phyloP scores from a whole-genome alignment of 2,329 filamentous ascomycete genomes.

The Trichoderma pleuroti region DNA sequence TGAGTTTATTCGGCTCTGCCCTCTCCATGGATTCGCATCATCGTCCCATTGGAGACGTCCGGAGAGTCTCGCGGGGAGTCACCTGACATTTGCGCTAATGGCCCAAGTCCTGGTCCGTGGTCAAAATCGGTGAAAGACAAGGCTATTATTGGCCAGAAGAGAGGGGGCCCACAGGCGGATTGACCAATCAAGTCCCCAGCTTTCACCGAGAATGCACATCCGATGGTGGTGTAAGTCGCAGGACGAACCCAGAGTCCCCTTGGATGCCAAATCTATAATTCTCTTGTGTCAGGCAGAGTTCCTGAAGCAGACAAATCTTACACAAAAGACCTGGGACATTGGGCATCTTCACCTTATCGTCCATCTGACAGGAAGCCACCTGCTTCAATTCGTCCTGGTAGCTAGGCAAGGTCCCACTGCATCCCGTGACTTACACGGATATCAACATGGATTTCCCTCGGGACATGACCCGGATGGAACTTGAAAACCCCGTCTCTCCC shows the following conservation, averaged over 20 bases:
- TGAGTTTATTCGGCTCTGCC: background rate
- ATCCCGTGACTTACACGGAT: conserved; percentile 41
- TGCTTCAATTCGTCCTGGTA: conserved; percentile 36
- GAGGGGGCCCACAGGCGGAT: conserved; percentile 20
- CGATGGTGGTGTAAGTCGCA: conserved; percentile 39
- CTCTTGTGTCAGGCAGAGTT: conserved; percentile 38
- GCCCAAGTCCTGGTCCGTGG: conserved; percentile 13
- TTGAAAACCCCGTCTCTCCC: conserved; percentile 37
- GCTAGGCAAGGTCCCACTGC: conserved; percentile 41
- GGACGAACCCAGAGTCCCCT: conserved; percentile 33
- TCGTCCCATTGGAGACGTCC: conserved; percentile 12
- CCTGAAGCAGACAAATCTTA: conserved; percentile 38
- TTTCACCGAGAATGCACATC: conserved; percentile 32
- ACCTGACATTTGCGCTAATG: conserved; percentile 23
- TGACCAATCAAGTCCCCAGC: conserved; percentile 31
- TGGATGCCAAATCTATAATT: conserved; percentile 39
- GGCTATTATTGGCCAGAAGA: conserved; percentile 30
- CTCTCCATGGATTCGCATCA: conserved; percentile 16
- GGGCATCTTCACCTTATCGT: conserved; percentile 40
- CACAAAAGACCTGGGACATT: conserved; percentile 39
- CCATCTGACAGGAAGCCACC: conserved; percentile 35
- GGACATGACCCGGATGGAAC: conserved; percentile 35
- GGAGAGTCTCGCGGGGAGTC: conserved; percentile 22
- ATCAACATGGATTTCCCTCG: conserved; percentile 39
- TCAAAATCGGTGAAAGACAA: conserved; percentile 32